Conservation (phyloP, 805 yeast genomes). For the Candida vaughaniae region DNA sequence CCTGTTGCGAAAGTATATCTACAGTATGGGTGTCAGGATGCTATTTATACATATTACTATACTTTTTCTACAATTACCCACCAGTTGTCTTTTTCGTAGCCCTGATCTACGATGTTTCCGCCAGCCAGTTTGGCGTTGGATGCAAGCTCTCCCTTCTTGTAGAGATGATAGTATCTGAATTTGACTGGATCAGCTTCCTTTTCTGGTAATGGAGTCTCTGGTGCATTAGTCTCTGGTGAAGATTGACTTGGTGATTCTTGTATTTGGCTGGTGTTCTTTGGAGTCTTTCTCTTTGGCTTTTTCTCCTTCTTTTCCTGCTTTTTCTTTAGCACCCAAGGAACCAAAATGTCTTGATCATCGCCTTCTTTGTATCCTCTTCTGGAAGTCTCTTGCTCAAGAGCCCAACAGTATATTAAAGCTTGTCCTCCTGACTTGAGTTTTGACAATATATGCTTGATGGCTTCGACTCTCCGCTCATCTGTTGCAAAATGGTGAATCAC, state of each 20-base stretch:
- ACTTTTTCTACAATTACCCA: slow-evolving; percentile 48
- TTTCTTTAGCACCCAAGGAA: slow-evolving; percentile 87
- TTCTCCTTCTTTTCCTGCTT: slow-evolving; percentile 38
- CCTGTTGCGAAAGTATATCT: too few species aligned
- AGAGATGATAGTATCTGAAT: slow-evolving; percentile 86
- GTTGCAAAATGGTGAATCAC: slow-evolving; percentile 96
- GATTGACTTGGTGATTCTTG: slow-evolving; percentile 5
- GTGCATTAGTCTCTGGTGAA: not conserved
- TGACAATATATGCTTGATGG: slow-evolving; percentile 66
- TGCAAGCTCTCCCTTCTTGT: slow-evolving; percentile 78
- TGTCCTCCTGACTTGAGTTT: slow-evolving; percentile 60
- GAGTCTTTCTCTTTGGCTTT: slow-evolving; percentile 12
- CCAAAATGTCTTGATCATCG: slow-evolving; percentile 89
- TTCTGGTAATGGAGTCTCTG: slow-evolving; percentile 9
- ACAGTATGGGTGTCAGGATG: too few species aligned
- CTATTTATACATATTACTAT: slow-evolving; percentile 3
- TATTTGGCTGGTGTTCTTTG: slow-evolving; percentile 4
- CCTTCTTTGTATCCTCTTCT: slow-evolving; percentile 90
- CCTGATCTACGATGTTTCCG: slow-evolving; percentile 60
- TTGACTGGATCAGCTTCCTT: slow-evolving; percentile 39
- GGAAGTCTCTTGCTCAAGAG: slow-evolving; percentile 84
- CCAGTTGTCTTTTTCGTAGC: slow-evolving; percentile 96
- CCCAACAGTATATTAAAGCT: slow-evolving; percentile 92
- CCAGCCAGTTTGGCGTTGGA: slow-evolving; percentile 73
- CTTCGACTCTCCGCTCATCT: slow-evolving; percentile 70